Evolutionary conservation across 805 yeast species (phyloP).

Genomic region (Groenewaldozyma salmanticensis): DNA sequence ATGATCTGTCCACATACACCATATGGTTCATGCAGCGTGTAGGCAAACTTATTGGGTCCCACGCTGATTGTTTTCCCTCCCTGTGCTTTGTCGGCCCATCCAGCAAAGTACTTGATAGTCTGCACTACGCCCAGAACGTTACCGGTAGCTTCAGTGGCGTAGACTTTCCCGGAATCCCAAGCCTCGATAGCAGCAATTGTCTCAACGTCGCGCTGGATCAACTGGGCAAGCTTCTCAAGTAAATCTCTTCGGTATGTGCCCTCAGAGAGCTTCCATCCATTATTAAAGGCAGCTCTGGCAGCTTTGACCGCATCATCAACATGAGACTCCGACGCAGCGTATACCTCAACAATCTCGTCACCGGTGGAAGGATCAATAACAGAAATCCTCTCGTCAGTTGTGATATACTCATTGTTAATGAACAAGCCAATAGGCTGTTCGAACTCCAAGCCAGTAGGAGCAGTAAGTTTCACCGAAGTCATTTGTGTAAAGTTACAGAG

Average conservation of each 20-base stretch:
- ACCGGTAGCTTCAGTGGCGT: conserved; percentile 10
- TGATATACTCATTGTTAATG: conserved; percentile 71
- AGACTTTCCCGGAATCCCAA: conserved; percentile 81
- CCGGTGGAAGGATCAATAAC: conserved; percentile 67
- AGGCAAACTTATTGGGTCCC: conserved; percentile 49
- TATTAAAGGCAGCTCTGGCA: conserved; percentile 67
- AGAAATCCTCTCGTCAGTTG: conserved; percentile 49
- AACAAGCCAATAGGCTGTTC: conserved; percentile 84
- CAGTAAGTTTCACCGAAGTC: conserved; percentile 1
- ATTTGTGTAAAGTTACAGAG: too few relatives aligned
- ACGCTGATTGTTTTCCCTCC: conserved; percentile 54
- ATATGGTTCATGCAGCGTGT: conserved; percentile 57
- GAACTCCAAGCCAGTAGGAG: conserved; percentile 41
- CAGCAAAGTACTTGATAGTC: conserved; percentile 57
- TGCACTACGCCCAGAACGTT: conserved; percentile 31
- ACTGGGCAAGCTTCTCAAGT: conserved; percentile 65
- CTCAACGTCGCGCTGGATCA: conserved; percentile 64
- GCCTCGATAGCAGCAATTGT: conserved; percentile 74
- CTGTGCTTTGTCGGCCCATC: conserved; percentile 60
- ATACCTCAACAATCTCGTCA: conserved; percentile 54
- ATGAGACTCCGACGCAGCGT: conserved; percentile 71
- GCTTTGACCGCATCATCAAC: conserved; percentile 80
- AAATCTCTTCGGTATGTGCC: conserved; percentile 38
- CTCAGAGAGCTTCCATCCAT: conserved; percentile 58
- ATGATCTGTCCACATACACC: conserved; percentile 62